phyloP scores from a whole-genome alignment of 495 filamentous ascomycete species.

The Lophiostoma macrostomum region DNA sequence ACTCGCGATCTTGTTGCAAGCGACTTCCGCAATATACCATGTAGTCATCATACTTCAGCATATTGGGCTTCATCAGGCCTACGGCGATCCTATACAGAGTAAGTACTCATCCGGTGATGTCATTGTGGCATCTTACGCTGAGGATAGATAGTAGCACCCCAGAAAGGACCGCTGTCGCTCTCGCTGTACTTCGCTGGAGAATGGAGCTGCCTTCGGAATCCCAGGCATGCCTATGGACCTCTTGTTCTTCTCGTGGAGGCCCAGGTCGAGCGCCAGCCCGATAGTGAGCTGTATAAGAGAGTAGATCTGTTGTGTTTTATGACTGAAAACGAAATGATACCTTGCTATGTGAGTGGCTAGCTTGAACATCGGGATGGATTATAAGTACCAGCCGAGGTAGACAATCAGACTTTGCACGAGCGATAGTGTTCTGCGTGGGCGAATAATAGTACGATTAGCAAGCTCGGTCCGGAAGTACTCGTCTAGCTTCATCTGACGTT shows the following conservation, averaged over 20 bases:
- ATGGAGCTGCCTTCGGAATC: background rate
- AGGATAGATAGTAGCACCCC: slow-evolving; percentile 37
- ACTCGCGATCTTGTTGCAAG: slow-evolving; percentile 13
- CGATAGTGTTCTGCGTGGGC: slow-evolving; percentile 22
- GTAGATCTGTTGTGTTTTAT: slow-evolving; percentile 23
- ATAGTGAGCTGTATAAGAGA: slow-evolving; percentile 19
- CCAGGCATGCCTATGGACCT: slow-evolving; percentile 4
- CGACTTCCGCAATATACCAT: slow-evolving; percentile 7
- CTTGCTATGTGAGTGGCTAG: background rate
- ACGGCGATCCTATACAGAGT: slow-evolving; percentile 4
- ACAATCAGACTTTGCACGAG: slow-evolving; percentile 25
- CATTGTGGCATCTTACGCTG: slow-evolving; percentile 27
- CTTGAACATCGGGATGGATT: too few relatives aligned
- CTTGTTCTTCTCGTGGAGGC: slow-evolving; percentile 11
- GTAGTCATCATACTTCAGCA: slow-evolving; percentile 24
- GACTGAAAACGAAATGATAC: slow-evolving; percentile 29
- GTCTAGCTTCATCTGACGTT: slow-evolving; percentile 14
- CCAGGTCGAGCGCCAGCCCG: slow-evolving; percentile 21
- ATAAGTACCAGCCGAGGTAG: slow-evolving; percentile 20
- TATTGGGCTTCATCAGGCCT: slow-evolving; percentile 18
- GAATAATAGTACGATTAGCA: slow-evolving; percentile 22
- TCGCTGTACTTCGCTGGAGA: slow-evolving; percentile 16
- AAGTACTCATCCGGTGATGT: background rate
- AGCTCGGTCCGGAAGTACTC: slow-evolving; percentile 16
- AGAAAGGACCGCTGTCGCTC: slow-evolving; percentile 35